Base-by-base conservation (phyloP, 306 rosid genomes). In the Rubus idaeus region DNA sequence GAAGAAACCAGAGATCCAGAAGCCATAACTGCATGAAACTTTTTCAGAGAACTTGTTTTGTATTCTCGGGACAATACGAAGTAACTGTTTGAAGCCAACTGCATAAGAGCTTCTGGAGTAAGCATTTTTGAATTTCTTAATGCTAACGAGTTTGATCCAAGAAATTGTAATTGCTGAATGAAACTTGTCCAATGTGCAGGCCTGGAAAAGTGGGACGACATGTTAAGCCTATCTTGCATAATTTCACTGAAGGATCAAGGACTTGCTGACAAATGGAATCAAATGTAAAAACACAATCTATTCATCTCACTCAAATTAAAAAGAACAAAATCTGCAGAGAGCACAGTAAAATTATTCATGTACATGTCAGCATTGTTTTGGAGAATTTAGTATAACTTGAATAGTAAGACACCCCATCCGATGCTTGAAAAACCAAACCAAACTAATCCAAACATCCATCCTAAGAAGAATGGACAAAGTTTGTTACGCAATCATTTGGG, bases 1-100 rank as follows among this genome's bases (percentile, higher is more conserved):
- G 94, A 89, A 66, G 96, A 86, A 84, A 91, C 82, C 79, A 90
- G 90, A 82, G 91, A 90, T 74, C 90, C 92, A 78, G 90, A 92
- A 73, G 90, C 86, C 93, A 91, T 85, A 75, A 92, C 90, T 57
- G 83, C 79, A 73, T 75, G 89, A 75, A 87, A 90, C 89, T 89
- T 95, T 53, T 86, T 87, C 49, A 70, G 83, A 63, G 94, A 92
- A 79, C 88, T 84, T 83, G 94, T 84, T 85, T 87, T 89, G 78
- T 82, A 79, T 84, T 87, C 94, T 73, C 76, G 84, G 82, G 88
- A 85, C 87, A 86, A 84, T 80, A 82, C 80, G 52, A 68, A 71
- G 77, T 63, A 70, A 79, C 82, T 65, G 70, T 89, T 90, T 70
- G 91, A 86, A 57, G 86, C 79, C 86, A 92, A 83, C 67, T 86